Evolutionary conservation across 495 filamentous ascomycete genomes (phyloP).

Genomic region (Neurospora tetrasperma): DNA sequence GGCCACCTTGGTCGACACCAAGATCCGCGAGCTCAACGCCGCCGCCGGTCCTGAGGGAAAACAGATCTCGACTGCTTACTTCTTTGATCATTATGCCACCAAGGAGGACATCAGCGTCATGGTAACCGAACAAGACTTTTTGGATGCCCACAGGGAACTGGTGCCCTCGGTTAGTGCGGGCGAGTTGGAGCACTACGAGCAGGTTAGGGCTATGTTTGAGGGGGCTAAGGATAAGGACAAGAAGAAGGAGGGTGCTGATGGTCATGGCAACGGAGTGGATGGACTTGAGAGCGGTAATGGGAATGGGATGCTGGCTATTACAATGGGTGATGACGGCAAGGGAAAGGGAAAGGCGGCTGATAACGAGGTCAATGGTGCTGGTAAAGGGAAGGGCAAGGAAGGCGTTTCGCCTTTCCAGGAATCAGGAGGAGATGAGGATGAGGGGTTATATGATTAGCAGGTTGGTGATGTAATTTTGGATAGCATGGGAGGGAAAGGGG

Average conservation of each 20-base stretch:
- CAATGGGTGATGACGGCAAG: slow-evolving; percentile 29
- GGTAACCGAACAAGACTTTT: slow-evolving; percentile 82
- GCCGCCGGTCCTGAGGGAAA: slow-evolving; percentile 15
- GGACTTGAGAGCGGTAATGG: neutral
- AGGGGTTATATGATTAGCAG: slow-evolving; percentile 24
- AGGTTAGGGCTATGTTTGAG: slow-evolving; percentile 75
- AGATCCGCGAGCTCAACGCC: slow-evolving; percentile 56
- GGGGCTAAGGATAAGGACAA: slow-evolving; percentile 9
- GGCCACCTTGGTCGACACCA: slow-evolving; percentile 71
- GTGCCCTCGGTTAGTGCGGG: slow-evolving; percentile 89
- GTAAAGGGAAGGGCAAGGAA: slow-evolving; percentile 44
- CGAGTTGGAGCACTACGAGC: slow-evolving; percentile 85
- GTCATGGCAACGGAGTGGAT: neutral
- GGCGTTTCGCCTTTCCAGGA: slow-evolving; percentile 20
- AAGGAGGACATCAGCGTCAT: slow-evolving; percentile 73
- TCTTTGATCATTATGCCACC: slow-evolving; percentile 85
- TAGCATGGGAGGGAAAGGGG: neutral
- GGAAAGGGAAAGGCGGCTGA: slow-evolving; percentile 37
- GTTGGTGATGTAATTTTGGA: neutral
- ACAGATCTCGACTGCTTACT: slow-evolving; percentile 72
- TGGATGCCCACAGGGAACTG: slow-evolving; percentile 67
- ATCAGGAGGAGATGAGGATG: slow-evolving; percentile 17
- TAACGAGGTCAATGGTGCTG: slow-evolving; percentile 12
- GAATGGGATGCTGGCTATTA: neutral
- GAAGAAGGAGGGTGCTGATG: neutral